Percentiles rank a stretch among this genome's conserved stretches.
These are phyloP conservation scores for Phaeodactylum tricornutum DNA, from an alignment of 108 stramenopile species.

Conservation along the genomic window DNA sequence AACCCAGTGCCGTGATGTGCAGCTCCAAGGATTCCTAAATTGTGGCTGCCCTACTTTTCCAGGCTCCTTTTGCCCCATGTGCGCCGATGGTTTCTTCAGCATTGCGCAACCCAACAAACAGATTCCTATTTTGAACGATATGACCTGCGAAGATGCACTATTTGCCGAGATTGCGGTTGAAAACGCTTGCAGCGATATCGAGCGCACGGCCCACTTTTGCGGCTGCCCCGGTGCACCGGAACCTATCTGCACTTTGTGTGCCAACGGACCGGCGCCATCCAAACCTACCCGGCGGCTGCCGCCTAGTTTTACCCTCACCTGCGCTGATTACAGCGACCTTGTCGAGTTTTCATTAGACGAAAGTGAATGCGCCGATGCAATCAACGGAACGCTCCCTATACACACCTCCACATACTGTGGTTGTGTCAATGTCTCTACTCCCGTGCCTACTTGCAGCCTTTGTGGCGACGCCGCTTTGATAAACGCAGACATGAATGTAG, in stretches of 20 bases:
- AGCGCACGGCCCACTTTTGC: conserved; percentile 1
- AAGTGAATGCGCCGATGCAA: neutral
- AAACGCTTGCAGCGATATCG: neutral
- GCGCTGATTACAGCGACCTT: neutral
- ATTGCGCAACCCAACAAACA: neutral
- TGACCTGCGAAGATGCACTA: conserved; percentile 3
- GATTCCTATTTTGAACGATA: neutral
- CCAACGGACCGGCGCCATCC: neutral
- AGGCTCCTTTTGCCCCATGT: neutral
- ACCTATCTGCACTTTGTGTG: neutral
- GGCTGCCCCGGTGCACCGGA: conserved; percentile 2
- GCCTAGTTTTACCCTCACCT: conserved; percentile 1
- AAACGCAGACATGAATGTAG: neutral
- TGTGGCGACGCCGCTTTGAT: neutral
- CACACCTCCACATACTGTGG: conserved; percentile 1
- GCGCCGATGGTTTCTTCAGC: neutral
- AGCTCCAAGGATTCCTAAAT: conserved; percentile 2
- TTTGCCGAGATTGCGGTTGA: neutral
- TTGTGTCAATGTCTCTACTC: neutral
- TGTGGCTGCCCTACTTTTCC: conserved; percentile 7
- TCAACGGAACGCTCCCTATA: neutral
- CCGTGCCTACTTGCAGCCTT: neutral
- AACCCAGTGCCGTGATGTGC: neutral
- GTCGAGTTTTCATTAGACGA: neutral
- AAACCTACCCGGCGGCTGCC: conserved; percentile 1